A percentile compares a stretch with the other conserved stretches of the same genome.
Evolutionary conservation across 2,329 filamentous ascomycete species (phyloP).

Genomic region (Graphilbum ipis-grandicollis): DNA sequence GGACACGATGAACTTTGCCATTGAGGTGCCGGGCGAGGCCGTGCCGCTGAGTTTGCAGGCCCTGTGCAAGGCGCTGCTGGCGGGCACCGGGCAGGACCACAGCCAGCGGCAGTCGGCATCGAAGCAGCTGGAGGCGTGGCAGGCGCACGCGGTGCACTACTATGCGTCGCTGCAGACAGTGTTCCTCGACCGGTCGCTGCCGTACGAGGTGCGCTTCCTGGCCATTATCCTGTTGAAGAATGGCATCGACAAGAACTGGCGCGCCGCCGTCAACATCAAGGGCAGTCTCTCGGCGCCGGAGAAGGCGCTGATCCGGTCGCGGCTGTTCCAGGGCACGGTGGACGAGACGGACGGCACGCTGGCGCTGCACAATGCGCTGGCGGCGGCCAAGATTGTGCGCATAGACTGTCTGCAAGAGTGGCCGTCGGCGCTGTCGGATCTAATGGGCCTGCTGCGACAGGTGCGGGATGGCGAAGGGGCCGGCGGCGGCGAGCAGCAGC

Average conservation of each 20-base stretch:
- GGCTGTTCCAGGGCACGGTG: constrained; percentile 60
- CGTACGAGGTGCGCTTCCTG: constrained; percentile 66
- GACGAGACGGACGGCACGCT: constrained; percentile 59
- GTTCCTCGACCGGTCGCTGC: constrained; percentile 64
- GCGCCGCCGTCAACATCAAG: constrained; percentile 34
- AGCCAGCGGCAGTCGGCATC: constrained; percentile 48
- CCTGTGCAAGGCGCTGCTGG: constrained; percentile 45
- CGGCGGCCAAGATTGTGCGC: constrained; percentile 72
- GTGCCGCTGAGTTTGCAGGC: constrained; percentile 48
- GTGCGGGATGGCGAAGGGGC: constrained; percentile 40
- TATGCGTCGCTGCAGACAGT: constrained; percentile 56
- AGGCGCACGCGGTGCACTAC: constrained; percentile 45
- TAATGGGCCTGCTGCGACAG: constrained; percentile 47
- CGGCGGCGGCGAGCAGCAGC: too few relatives aligned
- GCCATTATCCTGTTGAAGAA: constrained; percentile 93
- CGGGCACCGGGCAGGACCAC: constrained; percentile 45
- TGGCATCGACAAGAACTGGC: constrained; percentile 89
- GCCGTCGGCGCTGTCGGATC: constrained; percentile 42
- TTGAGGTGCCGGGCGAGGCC: constrained; percentile 71
- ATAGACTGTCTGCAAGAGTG: constrained; percentile 83
- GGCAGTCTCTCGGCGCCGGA: constrained; percentile 59
- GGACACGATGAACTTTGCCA: constrained; percentile 43
- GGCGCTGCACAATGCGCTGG: constrained; percentile 74
- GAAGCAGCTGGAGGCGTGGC: constrained; percentile 57
- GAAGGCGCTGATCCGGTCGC: constrained; percentile 57